Evolutionary conservation across 1,284 basidiomycete species (phyloP).

Genomic region (Cerioporus squamosus): DNA sequence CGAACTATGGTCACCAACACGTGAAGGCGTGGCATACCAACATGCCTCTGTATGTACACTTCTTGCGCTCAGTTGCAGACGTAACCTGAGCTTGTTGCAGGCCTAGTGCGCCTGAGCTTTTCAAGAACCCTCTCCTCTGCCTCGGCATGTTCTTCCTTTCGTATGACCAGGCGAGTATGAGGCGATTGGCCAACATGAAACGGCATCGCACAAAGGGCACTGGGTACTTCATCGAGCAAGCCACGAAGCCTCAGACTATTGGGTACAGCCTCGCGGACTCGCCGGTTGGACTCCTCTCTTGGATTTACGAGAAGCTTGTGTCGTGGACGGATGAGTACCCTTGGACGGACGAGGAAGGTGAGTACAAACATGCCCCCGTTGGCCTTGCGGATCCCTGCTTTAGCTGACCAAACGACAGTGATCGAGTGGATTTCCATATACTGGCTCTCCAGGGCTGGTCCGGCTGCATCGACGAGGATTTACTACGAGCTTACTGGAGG

Average conservation of each 20-base stretch:
- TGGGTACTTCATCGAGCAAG: constrained; percentile 49
- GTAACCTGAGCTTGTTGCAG: background rate
- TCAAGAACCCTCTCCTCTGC: background rate
- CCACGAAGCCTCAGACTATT: constrained; percentile 59
- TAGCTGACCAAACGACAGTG: constrained; percentile 36
- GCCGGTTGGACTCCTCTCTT: constrained; percentile 58
- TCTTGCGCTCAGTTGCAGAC: background rate
- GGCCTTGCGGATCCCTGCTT: too few species aligned
- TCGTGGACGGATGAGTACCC: constrained; percentile 53
- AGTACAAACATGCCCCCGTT: background rate
- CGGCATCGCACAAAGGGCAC: constrained; percentile 36
- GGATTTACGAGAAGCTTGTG: constrained; percentile 64
- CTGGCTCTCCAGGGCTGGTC: constrained; percentile 59
- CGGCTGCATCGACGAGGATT: constrained; percentile 54
- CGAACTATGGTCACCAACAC: constrained; percentile 36
- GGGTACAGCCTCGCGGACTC: constrained; percentile 61
- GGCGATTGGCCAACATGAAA: constrained; percentile 23
- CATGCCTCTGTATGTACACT: constrained; percentile 23
- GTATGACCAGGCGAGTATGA: constrained; percentile 32
- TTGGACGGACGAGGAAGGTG: constrained; percentile 57
- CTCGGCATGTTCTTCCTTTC: constrained; percentile 10
- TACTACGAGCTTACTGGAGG: constrained; percentile 46
- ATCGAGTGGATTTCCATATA: constrained; percentile 64
- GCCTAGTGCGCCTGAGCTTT: background rate
- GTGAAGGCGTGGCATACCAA: constrained; percentile 38